Percentiles rank a stretch among this genome's conserved stretches.
phyloP scores from a whole-genome alignment of 2,329 filamentous ascomycete genomes.

The Cytospora piceae region DNA sequence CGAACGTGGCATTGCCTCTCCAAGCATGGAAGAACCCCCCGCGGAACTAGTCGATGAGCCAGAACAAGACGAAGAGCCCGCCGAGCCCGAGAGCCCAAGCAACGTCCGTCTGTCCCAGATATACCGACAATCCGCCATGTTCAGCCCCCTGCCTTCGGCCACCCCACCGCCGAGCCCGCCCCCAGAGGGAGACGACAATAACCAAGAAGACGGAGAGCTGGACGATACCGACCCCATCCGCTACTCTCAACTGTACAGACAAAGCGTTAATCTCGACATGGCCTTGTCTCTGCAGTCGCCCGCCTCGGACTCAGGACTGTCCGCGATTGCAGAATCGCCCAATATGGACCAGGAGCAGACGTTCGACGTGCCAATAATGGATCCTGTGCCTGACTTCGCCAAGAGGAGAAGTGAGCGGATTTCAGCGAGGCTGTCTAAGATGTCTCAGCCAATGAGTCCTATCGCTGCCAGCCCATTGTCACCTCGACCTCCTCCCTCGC shows the following conservation, averaged over 20 bases:
- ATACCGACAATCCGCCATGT: conserved; percentile 13
- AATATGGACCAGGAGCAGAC: conserved; percentile 10
- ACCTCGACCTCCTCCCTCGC: conserved; percentile 21
- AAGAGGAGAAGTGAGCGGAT: conserved; percentile 1
- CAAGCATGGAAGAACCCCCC: background rate
- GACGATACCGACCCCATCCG: conserved; percentile 16
- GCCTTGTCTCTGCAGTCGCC: conserved; percentile 6
- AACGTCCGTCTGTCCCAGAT: conserved; percentile 20
- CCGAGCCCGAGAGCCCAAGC: conserved; percentile 1
- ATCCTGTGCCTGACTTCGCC: conserved; percentile 4
- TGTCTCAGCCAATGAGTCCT: conserved; percentile 13
- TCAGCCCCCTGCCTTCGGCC: conserved; percentile 8
- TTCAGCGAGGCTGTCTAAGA: conserved; percentile 4
- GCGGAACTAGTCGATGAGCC: background rate
- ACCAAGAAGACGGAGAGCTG: conserved; percentile 1
- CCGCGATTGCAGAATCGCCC: conserved; percentile 16
- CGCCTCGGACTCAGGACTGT: conserved; percentile 6
- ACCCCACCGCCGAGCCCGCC: conserved; percentile 13
- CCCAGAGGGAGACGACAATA: conserved; percentile 9
- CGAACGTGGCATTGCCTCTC: conserved; percentile 9
- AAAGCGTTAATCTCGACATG: conserved; percentile 22
- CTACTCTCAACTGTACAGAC: conserved; percentile 22
- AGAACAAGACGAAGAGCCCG: background rate
- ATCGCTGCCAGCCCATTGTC: conserved; percentile 25
- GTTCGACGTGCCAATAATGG: background rate